Evolutionary conservation across 495 filamentous ascomycete species (phyloP), one percentile per base, ranked within the genome.

Genomic region (Cercophora newfieldiana): DNA sequence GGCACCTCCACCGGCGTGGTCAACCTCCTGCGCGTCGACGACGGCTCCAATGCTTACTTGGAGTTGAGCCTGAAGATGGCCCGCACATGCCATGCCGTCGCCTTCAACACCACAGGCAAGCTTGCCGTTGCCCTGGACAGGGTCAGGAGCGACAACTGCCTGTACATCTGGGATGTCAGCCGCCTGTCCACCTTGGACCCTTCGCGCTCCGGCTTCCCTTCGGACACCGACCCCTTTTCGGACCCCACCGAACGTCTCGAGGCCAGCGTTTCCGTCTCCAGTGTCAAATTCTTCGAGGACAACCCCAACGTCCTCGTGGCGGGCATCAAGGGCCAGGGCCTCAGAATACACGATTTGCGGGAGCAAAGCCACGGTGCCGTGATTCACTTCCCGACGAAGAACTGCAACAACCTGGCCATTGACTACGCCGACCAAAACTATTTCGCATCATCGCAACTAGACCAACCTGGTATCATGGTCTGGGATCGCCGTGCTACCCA

Each of bases 91-190:
- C 97, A 98, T 75, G 90, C 93, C 12, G 89, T 98, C 21, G 90
- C 93, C 3, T 97, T 99, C 77, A 96, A 88, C 73, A 87, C 86
- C 25, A 83, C 86, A 37, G 89, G 91, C 4, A 80, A 91, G 64
- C 80, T 99, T 66, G 95, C 95, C 19, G 91, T 93, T 18, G 95
- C 92, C 16, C 81, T 98, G 48, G 96, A 99, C 70, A 86, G 92
- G 66, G 92, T 96, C 30, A 88, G 96, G 4, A 97, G 94, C 75
- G 95, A 98, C 76, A 89, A 90, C 65, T 97, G 92, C 71, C 82
- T 99, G 50, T 93, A 97, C 71, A 89, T 98, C 29, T 99, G 94
- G 89, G 96, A 99, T 76, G 83, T 96, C 59, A 91, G 88, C 67
- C 88, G 88, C 48, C 78, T 89, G 21, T 77, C 86, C 18, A 73